Percentiles rank a stretch among this genome's conserved stretches.
Evolutionary conservation across 345 rosid genomes (phyloP).

Genomic region (Tarenaya hassleriana): DNA sequence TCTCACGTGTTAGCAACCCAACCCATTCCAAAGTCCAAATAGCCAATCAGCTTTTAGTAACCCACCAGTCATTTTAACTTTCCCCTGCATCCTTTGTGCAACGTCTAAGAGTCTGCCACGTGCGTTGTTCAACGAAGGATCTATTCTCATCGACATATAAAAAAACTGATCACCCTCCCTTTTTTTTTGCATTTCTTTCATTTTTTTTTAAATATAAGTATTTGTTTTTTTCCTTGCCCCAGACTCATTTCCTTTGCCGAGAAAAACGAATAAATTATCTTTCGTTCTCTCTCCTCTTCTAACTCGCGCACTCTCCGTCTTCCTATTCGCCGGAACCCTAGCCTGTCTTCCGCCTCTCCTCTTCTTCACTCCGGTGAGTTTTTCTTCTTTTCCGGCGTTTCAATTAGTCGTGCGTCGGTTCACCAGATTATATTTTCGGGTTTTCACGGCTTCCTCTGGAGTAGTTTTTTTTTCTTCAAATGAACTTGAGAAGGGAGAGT

Average conservation of each 20-base stretch:
- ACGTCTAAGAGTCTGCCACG: conserved; percentile 4
- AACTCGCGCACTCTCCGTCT: too few relatives aligned
- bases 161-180: too few relatives aligned
- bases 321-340: conserved; percentile 76
- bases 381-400: conserved; percentile 6
- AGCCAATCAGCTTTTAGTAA: too few relatives aligned
- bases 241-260: too few relatives aligned
- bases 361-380: conserved; percentile 54
- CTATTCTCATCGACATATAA: too few relatives aligned
- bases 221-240: too few relatives aligned
- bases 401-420: conserved; percentile 3
- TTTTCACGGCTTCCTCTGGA: neutral
- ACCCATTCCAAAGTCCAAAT: too few relatives aligned
- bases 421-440: conserved; percentile 9
- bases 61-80: too few relatives aligned
- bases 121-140: too few relatives aligned
- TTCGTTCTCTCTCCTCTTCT: conserved; percentile 14
- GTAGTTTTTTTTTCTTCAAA: too few relatives aligned
- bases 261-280: conserved; percentile 25
- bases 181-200: neutral
- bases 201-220: neutral
- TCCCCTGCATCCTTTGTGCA: neutral
- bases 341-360: conserved; percentile 38
- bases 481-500: conserved; percentile 4
- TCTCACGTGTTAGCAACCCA: too few relatives aligned